Conservation (phyloP, 2,329 filamentous ascomycete species). For the Orbilia oligospora region DNA sequence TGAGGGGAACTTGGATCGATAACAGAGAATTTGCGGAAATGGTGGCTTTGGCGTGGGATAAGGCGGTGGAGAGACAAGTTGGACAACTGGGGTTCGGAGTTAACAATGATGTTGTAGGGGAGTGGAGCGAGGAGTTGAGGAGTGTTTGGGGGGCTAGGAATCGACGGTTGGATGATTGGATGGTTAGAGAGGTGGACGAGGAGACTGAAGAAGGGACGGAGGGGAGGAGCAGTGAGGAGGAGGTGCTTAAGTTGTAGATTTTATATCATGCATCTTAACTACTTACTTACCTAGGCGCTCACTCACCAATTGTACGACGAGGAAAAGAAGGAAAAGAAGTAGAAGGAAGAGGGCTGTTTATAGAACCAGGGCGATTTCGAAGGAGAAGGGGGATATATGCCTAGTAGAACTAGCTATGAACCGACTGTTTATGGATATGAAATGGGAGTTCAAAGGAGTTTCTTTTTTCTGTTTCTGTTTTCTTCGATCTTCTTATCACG, state of each 20-base stretch:
- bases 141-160: slow-evolving; percentile 40
- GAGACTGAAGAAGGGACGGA: slow-evolving; percentile 23
- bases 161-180: slow-evolving; percentile 39
- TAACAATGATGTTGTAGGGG: slow-evolving; percentile 46
- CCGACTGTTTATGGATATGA: neutral
- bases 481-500: neutral
- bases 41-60: slow-evolving; percentile 59
- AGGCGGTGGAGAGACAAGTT: slow-evolving; percentile 50
- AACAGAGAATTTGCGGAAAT: slow-evolving; percentile 53
- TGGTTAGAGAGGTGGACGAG: slow-evolving; percentile 51
- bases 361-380: neutral
- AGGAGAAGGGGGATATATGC: neutral
- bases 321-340: neutral
- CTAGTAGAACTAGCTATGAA: slow-evolving; percentile 2
- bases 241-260: slow-evolving; percentile 18
- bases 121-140: slow-evolving; percentile 55
- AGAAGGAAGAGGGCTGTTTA: neutral
- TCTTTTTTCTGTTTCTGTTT: too few species aligned
- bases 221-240: slow-evolving; percentile 39
- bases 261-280: neutral
- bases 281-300: too few species aligned
- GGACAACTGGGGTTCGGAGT: slow-evolving; percentile 44
- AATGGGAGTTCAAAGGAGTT: slow-evolving; percentile 13
- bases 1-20: slow-evolving; percentile 56
- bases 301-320: too few species aligned